Evolutionary conservation across 2,329 filamentous ascomycete genomes (phyloP), one percentile per base, ranked within the genome.

Genomic region (Diaporthe amygdali): DNA sequence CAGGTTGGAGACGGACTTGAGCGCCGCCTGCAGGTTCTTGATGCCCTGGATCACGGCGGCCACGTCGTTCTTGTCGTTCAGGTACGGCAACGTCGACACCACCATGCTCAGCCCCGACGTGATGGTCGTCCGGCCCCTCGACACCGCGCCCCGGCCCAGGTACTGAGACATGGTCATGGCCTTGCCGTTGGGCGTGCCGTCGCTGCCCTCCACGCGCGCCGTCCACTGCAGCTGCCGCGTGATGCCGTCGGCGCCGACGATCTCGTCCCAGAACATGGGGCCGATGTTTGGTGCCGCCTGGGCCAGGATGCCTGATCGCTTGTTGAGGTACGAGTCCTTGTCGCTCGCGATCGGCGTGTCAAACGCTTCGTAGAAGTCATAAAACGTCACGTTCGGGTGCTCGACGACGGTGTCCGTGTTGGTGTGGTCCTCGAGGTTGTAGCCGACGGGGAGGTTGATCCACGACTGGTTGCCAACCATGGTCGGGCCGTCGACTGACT

Each of bases 201-300:
- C 70, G 44, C 75, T 74, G 8, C 78, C 79, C 66, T 80, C 79
- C 0, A 81, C 78, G 74, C 91, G 86, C 52, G 90, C 86, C 12
- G 90, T 92, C 84, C 89, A 93, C 77, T 93, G 91, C 22, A 92
- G 82, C 75, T 91, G 88, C 56, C 91, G 86, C 10, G 87, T 85
- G 69, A 90, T 87, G 32, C 89, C 89, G 74, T 93, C 91, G 2
- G 81, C 79, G 32, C 86, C 86, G 39, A 78, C 81, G 76, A 91
- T 86, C 72, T 90, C 86, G 73, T 91, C 89, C 85, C 86, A 91
- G 78, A 86, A 71, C 79, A 91, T 84, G 30, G 90, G 87, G 0
- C 89, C 89, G 69, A 92, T 91, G 79, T 92, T 91, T 30, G 91
- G 90, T 2, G 90, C 89, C 32, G 90, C 89, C 77, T 91, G 89